phyloP scores from a whole-genome alignment of 23 red algal genomes.

The Agarophyton chilense region DNA sequence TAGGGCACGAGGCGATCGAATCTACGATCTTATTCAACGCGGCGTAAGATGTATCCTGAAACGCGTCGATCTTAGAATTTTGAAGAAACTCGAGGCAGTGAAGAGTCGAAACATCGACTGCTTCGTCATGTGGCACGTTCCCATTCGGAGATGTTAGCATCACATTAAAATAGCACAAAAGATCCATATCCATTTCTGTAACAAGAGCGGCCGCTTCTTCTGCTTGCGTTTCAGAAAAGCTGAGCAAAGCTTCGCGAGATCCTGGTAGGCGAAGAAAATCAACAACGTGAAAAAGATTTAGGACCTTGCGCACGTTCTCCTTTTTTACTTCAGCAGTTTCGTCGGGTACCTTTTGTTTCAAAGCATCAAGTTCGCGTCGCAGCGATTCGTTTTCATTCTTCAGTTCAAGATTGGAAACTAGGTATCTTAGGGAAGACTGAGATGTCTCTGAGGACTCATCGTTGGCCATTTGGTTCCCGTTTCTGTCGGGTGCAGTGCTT shows the following conservation, averaged over 20 bases:
- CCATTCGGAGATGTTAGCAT: constrained; percentile 84
- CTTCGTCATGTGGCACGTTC: constrained; percentile 64
- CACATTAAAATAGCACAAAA: constrained; percentile 73
- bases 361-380: neutral
- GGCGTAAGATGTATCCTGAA: constrained; percentile 66
- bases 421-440: neutral
- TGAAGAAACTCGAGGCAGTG: constrained; percentile 72
- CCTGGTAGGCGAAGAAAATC: constrained; percentile 53
- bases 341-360: neutral
- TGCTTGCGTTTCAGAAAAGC: constrained; percentile 7
- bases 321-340: neutral
- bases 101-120: constrained; percentile 55
- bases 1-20: constrained; percentile 57
- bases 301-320: constrained; percentile 32
- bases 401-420: neutral
- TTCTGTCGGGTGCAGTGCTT: neutral
- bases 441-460: neutral
- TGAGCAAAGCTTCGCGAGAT: constrained; percentile 41
- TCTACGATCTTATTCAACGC: constrained; percentile 49
- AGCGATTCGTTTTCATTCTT: constrained; percentile 10
- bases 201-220: constrained; percentile 1
- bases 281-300: constrained; percentile 65
- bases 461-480: neutral
- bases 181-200: constrained; percentile 61
- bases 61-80: constrained; percentile 55